Base-by-base conservation (phyloP, 371 early-diverging fungal genomes). In the Chytridium lagenaria region DNA sequence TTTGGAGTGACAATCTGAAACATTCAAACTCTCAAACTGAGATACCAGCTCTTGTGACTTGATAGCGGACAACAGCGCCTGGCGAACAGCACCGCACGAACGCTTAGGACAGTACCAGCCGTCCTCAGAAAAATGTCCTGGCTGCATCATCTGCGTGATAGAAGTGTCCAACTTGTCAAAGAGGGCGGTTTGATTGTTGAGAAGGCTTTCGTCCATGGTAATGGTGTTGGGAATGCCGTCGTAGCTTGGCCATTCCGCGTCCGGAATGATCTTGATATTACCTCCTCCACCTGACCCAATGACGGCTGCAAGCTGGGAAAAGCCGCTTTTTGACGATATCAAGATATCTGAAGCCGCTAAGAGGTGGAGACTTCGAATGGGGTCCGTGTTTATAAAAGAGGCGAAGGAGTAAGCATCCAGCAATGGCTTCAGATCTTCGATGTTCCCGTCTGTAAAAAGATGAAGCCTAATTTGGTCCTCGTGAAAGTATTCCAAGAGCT, bases 211-310 rank as follows among this genome's bases (percentile, higher is more conserved):
- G 2, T 15, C 15, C n/a, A 52, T 30, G 2, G 15, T 26, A 34
- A 68, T 23, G n/a, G 44, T 44, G 34, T 68, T 68, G 2, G 50
- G 51, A 19, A 68, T 33, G 16, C 68, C 68, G 2, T 49, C 68
- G 34, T 68, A 68, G 15, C 31, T 26, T 26, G 68, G 68, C 68
- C 68, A 68, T 2, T 68, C 52, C 22, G 34, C 68, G 22, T 68
- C 68, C 50, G 68, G 68, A 2, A 68, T 23, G 1, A 68, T 1
- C 68, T 68, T 68, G 28, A 68, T 44, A 2, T 5, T n/a, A 26
- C 19, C 5, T 5, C 68, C 68, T 10, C 30, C 51, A 15, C 19
- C 50, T 49, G 68, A 36, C 2, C 51, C 50, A 1, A 68, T 31
- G 16, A 68, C 50, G 1, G 68, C 50, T 7, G 68, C 68, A 1